phyloP scores from a whole-genome alignment of 2,329 filamentous ascomycete species.

The Sclerotinia glacialis region DNA sequence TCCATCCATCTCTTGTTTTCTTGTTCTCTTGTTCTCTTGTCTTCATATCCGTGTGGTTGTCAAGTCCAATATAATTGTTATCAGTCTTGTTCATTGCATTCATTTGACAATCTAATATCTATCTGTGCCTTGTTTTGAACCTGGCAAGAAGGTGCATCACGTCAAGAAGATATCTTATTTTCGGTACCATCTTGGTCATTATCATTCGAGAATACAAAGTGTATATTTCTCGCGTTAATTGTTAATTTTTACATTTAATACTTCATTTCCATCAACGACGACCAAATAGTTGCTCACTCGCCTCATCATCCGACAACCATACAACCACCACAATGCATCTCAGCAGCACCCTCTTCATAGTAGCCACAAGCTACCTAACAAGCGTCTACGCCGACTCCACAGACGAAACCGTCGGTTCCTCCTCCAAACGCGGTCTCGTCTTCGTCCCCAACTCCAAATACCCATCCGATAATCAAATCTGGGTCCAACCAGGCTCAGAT shows the following conservation, averaged over 20 bases:
- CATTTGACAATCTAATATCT: background rate
- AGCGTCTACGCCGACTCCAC: background rate
- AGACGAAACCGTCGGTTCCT: conserved; percentile 23
- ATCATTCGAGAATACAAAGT: background rate
- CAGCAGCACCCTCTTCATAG: conserved; percentile 15
- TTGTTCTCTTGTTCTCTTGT: background rate
- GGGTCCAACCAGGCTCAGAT: conserved; percentile 54
- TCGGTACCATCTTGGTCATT: background rate
- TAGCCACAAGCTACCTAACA: conserved; percentile 10
- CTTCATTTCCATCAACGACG: background rate
- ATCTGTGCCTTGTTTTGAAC: conserved; percentile 18
- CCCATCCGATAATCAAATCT: conserved; percentile 63
- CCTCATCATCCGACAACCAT: background rate
- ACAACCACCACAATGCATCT: conserved; percentile 24
- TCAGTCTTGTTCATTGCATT: background rate
- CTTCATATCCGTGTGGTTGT: background rate
- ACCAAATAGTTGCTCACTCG: background rate
- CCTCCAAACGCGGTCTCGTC: conserved; percentile 69
- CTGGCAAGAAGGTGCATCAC: conserved; percentile 16
- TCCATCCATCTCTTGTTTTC: background rate
- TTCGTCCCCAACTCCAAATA: conserved; percentile 58
- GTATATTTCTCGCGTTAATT: background rate
- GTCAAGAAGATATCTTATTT: conserved; percentile 3
- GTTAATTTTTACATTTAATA: conserved; percentile 6
- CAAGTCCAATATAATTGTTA: background rate